A percentile compares a stretch with the other conserved stretches of the same genome.
Conservation (phyloP, 106 monocot genomes). For the Allium fistulosum region DNA sequence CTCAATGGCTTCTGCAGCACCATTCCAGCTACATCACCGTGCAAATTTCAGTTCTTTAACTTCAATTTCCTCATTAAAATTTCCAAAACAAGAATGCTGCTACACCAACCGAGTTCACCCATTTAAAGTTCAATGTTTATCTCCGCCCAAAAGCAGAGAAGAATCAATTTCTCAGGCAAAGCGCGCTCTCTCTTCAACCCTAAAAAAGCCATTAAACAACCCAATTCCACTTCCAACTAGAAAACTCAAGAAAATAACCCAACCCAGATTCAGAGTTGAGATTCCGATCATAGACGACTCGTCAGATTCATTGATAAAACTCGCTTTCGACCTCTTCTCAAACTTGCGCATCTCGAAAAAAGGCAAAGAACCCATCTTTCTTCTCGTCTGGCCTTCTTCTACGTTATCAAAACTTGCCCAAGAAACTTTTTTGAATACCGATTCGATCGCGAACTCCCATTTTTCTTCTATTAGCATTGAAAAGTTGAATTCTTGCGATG, state of each 20-base stretch:
- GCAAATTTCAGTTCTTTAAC: too few relatives aligned
- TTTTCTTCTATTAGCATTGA: constrained; percentile 17
- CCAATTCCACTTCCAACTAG: constrained; percentile 36
- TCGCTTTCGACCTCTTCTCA: constrained; percentile 63
- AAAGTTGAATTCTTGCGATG: constrained; percentile 30
- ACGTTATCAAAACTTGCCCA: constrained; percentile 13
- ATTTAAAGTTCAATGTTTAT: neutral
- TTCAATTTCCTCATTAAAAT: too few relatives aligned
- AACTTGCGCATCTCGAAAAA: constrained; percentile 41
- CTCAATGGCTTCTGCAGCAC: too few relatives aligned
- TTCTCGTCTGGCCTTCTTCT: constrained; percentile 61
- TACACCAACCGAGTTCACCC: too few relatives aligned
- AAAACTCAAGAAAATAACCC: constrained; percentile 71
- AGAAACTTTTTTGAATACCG: constrained; percentile 15
- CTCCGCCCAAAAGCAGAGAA: constrained; percentile 59
- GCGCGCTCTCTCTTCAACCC: constrained; percentile 51
- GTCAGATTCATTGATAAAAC: constrained; percentile 38
- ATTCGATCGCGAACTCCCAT: constrained; percentile 24
- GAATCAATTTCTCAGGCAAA: constrained; percentile 86
- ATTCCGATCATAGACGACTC: constrained; percentile 86
- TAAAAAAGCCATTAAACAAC: constrained; percentile 78
- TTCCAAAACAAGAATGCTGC: too few relatives aligned
- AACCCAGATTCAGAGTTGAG: constrained; percentile 70
- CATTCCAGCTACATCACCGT: too few relatives aligned
- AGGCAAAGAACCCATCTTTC: constrained; percentile 28